Percentiles rank a stretch among this genome's conserved stretches.
phyloP scores from a whole-genome alignment of 2,329 filamentous ascomycete species.

The Aspergillus tubingensis region DNA sequence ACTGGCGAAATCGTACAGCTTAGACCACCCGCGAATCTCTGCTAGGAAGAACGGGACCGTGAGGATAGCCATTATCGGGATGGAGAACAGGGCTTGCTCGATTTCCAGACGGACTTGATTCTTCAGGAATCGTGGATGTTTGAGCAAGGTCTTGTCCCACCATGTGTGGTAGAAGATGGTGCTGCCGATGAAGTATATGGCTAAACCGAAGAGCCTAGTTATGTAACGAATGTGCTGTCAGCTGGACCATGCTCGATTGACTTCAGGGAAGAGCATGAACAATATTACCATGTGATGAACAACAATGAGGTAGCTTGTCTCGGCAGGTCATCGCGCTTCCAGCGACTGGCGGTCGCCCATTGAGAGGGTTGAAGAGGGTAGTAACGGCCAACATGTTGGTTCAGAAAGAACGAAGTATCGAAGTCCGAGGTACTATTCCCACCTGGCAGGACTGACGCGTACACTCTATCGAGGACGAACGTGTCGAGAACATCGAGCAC shows the following conservation, averaged over 20 bases:
- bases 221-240: not conserved
- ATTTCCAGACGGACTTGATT: slow-evolving; percentile 89
- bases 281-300: slow-evolving; percentile 30
- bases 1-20: slow-evolving; percentile 75
- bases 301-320: slow-evolving; percentile 34
- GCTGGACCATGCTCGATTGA: not conserved
- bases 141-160: slow-evolving; percentile 84
- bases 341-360: slow-evolving; percentile 30
- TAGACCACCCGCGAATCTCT: slow-evolving; percentile 81
- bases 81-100: slow-evolving; percentile 68
- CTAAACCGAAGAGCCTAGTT: slow-evolving; percentile 74
- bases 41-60: slow-evolving; percentile 78
- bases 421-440: not conserved
- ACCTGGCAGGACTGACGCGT: slow-evolving; percentile 52
- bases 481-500: slow-evolving; percentile 78
- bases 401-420: slow-evolving; percentile 14
- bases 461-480: slow-evolving; percentile 73
- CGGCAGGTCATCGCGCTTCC: slow-evolving; percentile 32
- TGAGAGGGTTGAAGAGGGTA: slow-evolving; percentile 28
- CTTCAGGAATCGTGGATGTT: slow-evolving; percentile 90
- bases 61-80: slow-evolving; percentile 79
- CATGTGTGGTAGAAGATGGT: slow-evolving; percentile 80
- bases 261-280: not conserved
- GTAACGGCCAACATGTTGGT: slow-evolving; percentile 31
- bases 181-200: slow-evolving; percentile 82